Evolutionary conservation across 1,284 basidiomycete genomes (phyloP).

Genomic region (Ustilago cynodontis): DNA sequence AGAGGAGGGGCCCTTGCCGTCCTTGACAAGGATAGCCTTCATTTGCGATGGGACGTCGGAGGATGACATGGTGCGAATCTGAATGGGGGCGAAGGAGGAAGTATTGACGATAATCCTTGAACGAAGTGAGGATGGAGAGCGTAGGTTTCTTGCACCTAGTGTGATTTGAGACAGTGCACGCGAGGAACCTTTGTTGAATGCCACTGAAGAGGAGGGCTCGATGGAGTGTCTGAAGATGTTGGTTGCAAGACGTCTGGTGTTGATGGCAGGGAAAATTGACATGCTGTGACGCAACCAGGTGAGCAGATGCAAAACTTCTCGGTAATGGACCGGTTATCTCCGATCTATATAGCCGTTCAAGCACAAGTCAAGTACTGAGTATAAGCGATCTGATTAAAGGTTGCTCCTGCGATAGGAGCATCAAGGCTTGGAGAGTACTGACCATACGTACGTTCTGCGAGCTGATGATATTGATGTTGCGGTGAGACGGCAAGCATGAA

Average conservation of each 20-base stretch:
- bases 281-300: constrained; percentile 28
- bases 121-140: not conserved
- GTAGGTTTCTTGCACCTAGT: not conserved
- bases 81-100: not conserved
- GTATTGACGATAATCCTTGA: not conserved
- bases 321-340: constrained; percentile 32
- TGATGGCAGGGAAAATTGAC: constrained; percentile 10
- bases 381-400: not conserved
- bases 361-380: not conserved
- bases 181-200: not conserved
- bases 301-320: not conserved
- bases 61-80: constrained; percentile 28
- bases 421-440: not conserved
- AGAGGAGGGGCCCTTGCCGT: constrained; percentile 81
- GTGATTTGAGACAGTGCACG: constrained; percentile 15
- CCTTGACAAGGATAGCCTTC: constrained; percentile 85
- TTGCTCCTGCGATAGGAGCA: not conserved
- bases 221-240: not conserved
- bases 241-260: not conserved
- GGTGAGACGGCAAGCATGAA: not conserved
- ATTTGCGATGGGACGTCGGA: constrained; percentile 72
- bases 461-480: not conserved
- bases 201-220: not conserved
- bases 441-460: not conserved
- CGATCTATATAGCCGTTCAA: constrained; percentile 39